Evolutionary conservation across 176 grass and related monocot genomes (phyloP), one percentile per base, ranked within the genome.

Genomic region (Raddia guianensis): DNA sequence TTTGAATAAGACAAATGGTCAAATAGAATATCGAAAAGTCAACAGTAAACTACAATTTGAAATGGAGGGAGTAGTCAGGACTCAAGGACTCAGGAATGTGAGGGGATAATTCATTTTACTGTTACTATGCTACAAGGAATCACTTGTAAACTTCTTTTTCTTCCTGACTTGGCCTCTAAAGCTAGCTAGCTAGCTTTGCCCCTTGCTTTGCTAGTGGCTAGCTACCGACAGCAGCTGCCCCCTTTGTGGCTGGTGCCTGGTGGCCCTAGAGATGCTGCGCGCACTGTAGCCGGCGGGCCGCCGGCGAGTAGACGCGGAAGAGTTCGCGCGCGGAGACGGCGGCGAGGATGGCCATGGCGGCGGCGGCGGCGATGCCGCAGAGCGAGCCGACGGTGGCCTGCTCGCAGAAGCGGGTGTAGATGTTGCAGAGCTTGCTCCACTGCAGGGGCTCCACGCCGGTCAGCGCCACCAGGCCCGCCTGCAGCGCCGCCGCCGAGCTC

Each of bases 361-460:
- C 37, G 15, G 89, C 51, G 12, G 89, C 80, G 15, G 57, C 56
- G 6, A 79, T 3, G 40, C 80, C 55, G 67, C 73, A 91, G 2
- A 85, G 0, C 63, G 91, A 54, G 72, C 83, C 84, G 37, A 70
- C 87, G 46, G 65, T 86, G n/a, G 88, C 72, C 74, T 91, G 86
- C 16, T 80, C 68, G 44, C 92, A 94, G 84, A 89, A 94, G 8
- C 84, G 73, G 5, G 86, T 82, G 72, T 94, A 94, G 34, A 94
- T 89, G 83, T 94, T 89, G 77, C 92, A 94, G n/a, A 94, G 83
- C 83, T 82, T 89, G 74, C 45, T 72, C 92, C 92, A 94, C 68
- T 91, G 86, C 32, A 94, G 49, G 9, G 12, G 56, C n/a, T 49
- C 9, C n/a, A 91, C 72, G n/a, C 92, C 92, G 4, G 10, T 71